phyloP scores from a whole-genome alignment of 2,329 filamentous ascomycete species.

The Pseudogymnoascus sp. region DNA sequence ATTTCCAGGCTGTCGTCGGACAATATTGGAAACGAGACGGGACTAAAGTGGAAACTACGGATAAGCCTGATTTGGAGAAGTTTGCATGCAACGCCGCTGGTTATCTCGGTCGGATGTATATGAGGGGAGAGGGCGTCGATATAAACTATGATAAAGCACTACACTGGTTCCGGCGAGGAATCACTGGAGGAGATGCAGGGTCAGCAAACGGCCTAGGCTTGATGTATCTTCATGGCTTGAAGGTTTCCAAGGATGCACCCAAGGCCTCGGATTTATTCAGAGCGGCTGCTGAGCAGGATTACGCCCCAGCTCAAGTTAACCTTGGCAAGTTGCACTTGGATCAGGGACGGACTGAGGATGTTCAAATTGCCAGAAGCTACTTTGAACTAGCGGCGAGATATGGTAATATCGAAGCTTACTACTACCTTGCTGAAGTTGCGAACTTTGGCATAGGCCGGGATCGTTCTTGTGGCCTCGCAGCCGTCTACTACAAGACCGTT shows the following conservation, averaged over 20 bases:
- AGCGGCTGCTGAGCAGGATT: conserved; percentile 59
- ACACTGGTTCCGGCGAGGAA: conserved; percentile 59
- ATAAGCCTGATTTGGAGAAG: conserved; percentile 51
- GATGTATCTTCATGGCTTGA: conserved; percentile 61
- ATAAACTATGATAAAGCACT: conserved; percentile 56
- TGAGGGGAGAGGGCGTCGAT: conserved; percentile 61
- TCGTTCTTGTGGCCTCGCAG: conserved; percentile 56
- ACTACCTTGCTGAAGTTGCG: conserved; percentile 62
- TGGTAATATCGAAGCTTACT: conserved; percentile 62
- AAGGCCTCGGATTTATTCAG: conserved; percentile 57
- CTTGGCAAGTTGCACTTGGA: conserved; percentile 62
- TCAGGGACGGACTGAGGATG: conserved; percentile 43
- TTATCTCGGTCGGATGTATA: conserved; percentile 62
- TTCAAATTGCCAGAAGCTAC: conserved; percentile 49
- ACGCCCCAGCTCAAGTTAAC: conserved; percentile 56
- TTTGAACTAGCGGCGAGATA: conserved; percentile 62
- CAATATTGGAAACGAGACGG: conserved; percentile 61
- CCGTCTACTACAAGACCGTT: conserved; percentile 58
- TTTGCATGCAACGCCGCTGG: conserved; percentile 61
- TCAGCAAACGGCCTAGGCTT: conserved; percentile 62
- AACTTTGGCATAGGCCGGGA: conserved; percentile 58
- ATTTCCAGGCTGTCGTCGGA: conserved; percentile 59
- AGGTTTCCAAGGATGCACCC: conserved; percentile 50
- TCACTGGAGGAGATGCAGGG: conserved; percentile 54
- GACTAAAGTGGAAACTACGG: conserved; percentile 42